Percentiles rank a stretch among this genome's conserved stretches.
These are phyloP conservation scores for Graphilbum sp. DNA, from an alignment of 2,329 filamentous ascomycete genomes.

Conservation along the genomic window DNA sequence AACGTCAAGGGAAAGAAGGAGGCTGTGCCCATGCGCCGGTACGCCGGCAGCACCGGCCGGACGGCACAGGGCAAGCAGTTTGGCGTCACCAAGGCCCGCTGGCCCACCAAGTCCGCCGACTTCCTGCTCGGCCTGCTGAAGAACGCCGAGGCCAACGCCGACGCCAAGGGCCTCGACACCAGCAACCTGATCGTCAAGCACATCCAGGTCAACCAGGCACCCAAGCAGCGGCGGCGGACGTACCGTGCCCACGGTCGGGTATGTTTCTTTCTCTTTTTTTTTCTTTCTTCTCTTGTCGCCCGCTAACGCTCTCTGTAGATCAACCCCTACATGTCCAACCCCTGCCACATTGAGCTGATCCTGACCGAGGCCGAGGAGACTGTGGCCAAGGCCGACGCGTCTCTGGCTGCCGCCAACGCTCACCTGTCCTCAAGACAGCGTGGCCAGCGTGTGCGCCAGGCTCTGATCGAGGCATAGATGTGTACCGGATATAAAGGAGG, in stretches of 20 bases:
- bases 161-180: constrained; percentile 94
- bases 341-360: constrained; percentile 99
- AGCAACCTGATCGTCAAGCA: constrained; percentile 97
- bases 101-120: constrained; percentile 98
- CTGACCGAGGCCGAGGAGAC: constrained; percentile 94
- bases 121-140: constrained; percentile 94
- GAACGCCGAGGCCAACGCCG: constrained; percentile 94
- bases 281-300: not conserved
- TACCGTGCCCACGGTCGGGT: constrained; percentile 99
- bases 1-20: constrained; percentile 96
- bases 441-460: constrained; percentile 49
- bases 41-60: constrained; percentile 88
- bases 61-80: constrained; percentile 98
- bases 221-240: constrained; percentile 96
- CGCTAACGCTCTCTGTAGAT: constrained; percentile 41
- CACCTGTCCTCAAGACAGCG: constrained; percentile 88
- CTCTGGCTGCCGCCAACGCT: constrained; percentile 46
- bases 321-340: constrained; percentile 99
- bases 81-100: constrained; percentile 94
- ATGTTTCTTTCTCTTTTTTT: constrained; percentile 31
- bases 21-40: constrained; percentile 96
- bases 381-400: constrained; percentile 72
- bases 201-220: constrained; percentile 99
- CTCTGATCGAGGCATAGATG: constrained; percentile 45
- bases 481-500: not conserved